phyloP scores from a whole-genome alignment of 1,284 basidiomycete species.

The Ganoderma boninense region DNA sequence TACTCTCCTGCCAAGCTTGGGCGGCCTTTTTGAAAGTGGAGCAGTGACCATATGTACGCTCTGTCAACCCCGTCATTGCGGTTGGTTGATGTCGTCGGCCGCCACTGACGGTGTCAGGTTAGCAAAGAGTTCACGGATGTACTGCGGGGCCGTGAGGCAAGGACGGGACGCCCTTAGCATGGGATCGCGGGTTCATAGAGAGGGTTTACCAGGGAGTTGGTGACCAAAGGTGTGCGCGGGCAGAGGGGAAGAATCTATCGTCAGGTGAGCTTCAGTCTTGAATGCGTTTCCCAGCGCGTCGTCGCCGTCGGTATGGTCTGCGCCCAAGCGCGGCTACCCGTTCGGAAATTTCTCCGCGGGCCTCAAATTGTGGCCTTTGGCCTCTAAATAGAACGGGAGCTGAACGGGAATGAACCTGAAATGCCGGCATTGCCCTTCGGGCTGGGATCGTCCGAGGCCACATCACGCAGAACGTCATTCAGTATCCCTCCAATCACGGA shows the following conservation, averaged over 20 bases:
- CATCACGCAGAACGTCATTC: background rate
- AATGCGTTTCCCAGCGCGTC: background rate
- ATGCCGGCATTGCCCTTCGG: background rate
- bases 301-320: background rate
- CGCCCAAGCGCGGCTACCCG: background rate
- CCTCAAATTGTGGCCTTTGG: background rate
- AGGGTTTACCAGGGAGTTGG: background rate
- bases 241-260: background rate
- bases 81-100: background rate
- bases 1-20: background rate
- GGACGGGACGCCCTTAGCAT: slow-evolving; percentile 3
- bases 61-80: background rate
- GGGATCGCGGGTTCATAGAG: background rate
- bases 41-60: background rate
- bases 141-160: background rate
- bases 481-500: slow-evolving; percentile 1
- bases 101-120: background rate
- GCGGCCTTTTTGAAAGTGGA: background rate
- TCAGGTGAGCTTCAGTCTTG: background rate
- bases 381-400: background rate
- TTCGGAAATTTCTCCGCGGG: background rate
- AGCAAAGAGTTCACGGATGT: background rate
- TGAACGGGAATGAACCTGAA: background rate
- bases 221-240: background rate
- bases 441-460: slow-evolving; percentile 1